These are phyloP conservation scores for Sporothrix protearum DNA, from an alignment of 2,329 filamentous ascomycete species.

Conservation along the genomic window DNA sequence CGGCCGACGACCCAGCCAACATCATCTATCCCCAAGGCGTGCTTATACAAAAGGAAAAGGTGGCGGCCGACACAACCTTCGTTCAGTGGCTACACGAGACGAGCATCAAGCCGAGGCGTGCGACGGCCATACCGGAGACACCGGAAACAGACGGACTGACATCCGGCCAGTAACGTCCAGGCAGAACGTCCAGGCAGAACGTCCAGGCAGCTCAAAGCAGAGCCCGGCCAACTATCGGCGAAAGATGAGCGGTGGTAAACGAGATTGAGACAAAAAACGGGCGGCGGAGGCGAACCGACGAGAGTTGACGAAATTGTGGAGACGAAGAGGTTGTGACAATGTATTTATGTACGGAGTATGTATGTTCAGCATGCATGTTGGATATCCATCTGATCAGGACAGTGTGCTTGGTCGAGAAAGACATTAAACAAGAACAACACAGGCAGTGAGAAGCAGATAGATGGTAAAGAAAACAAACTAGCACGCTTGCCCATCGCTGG, in stretches of 20 bases:
- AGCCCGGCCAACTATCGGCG: neutral
- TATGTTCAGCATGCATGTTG: neutral
- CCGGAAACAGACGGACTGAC: no score
- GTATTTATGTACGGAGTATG: neutral
- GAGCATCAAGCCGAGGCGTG: neutral
- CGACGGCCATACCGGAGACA: neutral
- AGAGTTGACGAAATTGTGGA: neutral
- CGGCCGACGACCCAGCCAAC: neutral
- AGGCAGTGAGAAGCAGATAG: neutral
- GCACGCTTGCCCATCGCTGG: neutral
- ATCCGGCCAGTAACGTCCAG: no score
- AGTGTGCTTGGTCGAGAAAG: neutral
- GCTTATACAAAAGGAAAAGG: neutral
- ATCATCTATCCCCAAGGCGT: slow-evolving; percentile 8
- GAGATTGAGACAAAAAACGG: neutral
- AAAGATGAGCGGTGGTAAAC: neutral
- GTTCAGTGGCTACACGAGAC: slow-evolving; percentile 15
- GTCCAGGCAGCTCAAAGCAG: neutral
- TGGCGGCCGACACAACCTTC: neutral
- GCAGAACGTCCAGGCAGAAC: no score
- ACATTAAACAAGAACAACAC: neutral
- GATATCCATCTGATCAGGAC: neutral
- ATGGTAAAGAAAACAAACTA: neutral
- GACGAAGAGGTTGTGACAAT: neutral
- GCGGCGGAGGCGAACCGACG: neutral